These are phyloP conservation scores for Candida berthetii DNA, from an alignment of 805 yeast genomes.

Conservation along the genomic window DNA sequence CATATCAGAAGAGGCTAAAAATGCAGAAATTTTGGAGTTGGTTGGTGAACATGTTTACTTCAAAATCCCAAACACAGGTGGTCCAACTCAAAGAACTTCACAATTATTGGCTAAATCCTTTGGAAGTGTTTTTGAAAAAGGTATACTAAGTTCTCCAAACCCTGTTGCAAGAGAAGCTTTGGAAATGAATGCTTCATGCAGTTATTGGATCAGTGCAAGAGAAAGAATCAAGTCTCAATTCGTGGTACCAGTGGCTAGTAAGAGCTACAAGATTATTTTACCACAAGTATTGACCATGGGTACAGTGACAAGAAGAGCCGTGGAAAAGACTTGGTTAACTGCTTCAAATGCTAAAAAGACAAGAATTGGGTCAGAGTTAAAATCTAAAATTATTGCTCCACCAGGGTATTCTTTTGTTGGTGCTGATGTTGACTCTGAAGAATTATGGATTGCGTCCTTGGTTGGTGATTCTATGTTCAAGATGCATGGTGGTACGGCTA, in stretches of 20 bases:
- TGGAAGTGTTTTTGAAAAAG: slow-evolving; percentile 65
- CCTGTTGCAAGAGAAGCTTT: slow-evolving; percentile 73
- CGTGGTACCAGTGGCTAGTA: slow-evolving; percentile 47
- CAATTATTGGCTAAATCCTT: slow-evolving; percentile 74
- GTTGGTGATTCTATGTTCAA: slow-evolving; percentile 89
- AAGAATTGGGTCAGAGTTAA: slow-evolving; percentile 89
- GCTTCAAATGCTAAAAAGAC: slow-evolving; percentile 89
- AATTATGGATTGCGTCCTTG: slow-evolving; percentile 94
- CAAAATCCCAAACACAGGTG: slow-evolving; percentile 86
- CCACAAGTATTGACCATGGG: slow-evolving; percentile 93
- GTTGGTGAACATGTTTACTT: slow-evolving; percentile 31
- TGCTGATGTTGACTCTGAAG: slow-evolving; percentile 98
- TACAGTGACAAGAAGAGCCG: slow-evolving; percentile 92
- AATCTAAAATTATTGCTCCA: slow-evolving; percentile 83
- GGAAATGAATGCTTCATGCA: slow-evolving; percentile 67
- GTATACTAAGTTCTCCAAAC: slow-evolving; percentile 63
- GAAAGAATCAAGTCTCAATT: slow-evolving; percentile 81
- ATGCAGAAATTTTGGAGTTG: background rate
- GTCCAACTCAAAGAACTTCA: slow-evolving; percentile 67
- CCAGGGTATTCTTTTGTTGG: slow-evolving; percentile 89
- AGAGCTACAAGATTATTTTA: slow-evolving; percentile 56
- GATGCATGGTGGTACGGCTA: slow-evolving; percentile 91
- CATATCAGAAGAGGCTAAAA: background rate
- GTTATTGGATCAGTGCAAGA: slow-evolving; percentile 92
- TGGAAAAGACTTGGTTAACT: slow-evolving; percentile 95